Percentiles rank a stretch among this genome's conserved stretches.
Conservation (phyloP, 1,284 basidiomycete species). For the Marasmius fiardii region DNA sequence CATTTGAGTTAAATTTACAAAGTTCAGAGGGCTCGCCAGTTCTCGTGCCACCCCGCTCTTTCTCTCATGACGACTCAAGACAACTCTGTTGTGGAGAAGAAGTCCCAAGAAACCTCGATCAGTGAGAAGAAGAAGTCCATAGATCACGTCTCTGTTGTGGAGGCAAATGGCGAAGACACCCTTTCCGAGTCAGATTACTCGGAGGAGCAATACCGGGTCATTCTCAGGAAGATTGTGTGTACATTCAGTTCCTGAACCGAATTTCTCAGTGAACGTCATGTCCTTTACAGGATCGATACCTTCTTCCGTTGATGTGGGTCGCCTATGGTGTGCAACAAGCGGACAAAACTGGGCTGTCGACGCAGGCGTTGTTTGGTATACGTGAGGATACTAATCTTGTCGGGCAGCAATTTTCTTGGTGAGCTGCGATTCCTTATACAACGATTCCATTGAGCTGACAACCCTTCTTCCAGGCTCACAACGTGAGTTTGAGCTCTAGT, state of each 20-base stretch:
- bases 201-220: conserved; percentile 10
- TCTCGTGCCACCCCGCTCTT: too few species aligned
- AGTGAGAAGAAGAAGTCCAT: too few species aligned
- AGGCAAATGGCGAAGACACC: conserved; percentile 21
- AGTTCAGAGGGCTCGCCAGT: too few species aligned
- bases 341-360: conserved; percentile 16
- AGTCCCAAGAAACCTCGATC: too few species aligned
- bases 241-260: neutral
- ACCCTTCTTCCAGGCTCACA: conserved; percentile 7
- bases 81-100: neutral
- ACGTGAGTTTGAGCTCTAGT: conserved; percentile 9
- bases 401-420: conserved; percentile 16
- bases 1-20: too few species aligned
- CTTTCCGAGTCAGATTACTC: conserved; percentile 11
- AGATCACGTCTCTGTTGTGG: conserved; percentile 27
- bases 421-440: neutral
- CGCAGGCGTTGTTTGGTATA: conserved; percentile 14
- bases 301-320: conserved; percentile 14
- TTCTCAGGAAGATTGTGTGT: conserved; percentile 11
- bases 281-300: conserved; percentile 9
- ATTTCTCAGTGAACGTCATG: too few species aligned
- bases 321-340: conserved; percentile 17
- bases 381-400: conserved; percentile 14
- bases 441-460: neutral
- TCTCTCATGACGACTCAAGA: neutral